Evolutionary conservation across 805 yeast species (phyloP), one percentile per base, ranked within the genome.

Genomic region (Candida odintsovae): DNA sequence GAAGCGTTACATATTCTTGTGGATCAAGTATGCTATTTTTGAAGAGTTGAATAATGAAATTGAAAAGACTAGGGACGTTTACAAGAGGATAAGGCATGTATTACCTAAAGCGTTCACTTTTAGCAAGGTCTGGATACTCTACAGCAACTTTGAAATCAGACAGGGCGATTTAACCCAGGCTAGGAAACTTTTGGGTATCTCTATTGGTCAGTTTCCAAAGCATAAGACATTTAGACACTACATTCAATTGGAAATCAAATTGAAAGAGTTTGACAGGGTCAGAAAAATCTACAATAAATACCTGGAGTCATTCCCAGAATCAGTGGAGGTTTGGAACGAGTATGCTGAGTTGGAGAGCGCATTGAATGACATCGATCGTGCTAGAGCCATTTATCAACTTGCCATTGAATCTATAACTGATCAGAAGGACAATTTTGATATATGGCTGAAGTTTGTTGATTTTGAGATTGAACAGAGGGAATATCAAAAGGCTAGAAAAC

Each of bases 251-350:
- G 97, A 92, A 59, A 69, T 68, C 35, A 67, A 71, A 44, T 62
- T 90, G 40, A 86, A 85, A 33, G 94, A 90, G 56, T 86, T 86
- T 71, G 95, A 85, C 50, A 66, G 97, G 31, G 90, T 84, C 8
- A 68, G 98, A 28, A 80, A 69, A 59, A 58, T 94, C 3, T 89
- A 80, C 60, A 86, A 82, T 52, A 82, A 78, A 57, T 77, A 76
- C 67, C 51, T 86, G n/a, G 83, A 79, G 52, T 53, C 59, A 2
- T 73, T 68, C 52, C 73, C 82, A 0, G 47, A 52, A 3, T 50
- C 69, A 8, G 57, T 71, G 1, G 58, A 64, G 4, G 70, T 77
- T 0, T 82, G 97, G 83, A 56, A 76, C 3, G 72, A 74, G 6
- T 90, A 79, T 65, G 82, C 90, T 1, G 74, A 73, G 4, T 72